These are phyloP conservation scores for Dactylellina cionopaga DNA, from an alignment of 2,329 filamentous ascomycete genomes.

Conservation along the genomic window DNA sequence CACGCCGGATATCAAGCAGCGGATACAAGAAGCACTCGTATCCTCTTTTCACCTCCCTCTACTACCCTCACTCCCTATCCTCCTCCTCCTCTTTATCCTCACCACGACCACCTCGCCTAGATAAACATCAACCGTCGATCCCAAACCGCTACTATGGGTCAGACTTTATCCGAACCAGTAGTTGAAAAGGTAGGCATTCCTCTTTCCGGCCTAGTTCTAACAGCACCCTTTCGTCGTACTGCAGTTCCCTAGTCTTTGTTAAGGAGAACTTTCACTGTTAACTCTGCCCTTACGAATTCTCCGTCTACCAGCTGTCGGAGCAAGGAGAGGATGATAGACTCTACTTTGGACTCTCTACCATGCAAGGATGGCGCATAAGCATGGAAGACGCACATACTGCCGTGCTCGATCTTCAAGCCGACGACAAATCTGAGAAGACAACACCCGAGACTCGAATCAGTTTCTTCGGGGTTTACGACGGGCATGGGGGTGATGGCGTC, in stretches of 20 bases:
- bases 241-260: neutral
- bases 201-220: neutral
- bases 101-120: slow-evolving; percentile 49
- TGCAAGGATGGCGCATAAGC: slow-evolving; percentile 99
- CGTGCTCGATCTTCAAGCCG: slow-evolving; percentile 82
- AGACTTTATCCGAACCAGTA: slow-evolving; percentile 98
- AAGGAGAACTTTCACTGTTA: neutral
- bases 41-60: neutral
- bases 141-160: slow-evolving; percentile 78
- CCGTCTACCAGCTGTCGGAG: slow-evolving; percentile 75
- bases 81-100: slow-evolving; percentile 48
- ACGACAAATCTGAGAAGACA: slow-evolving; percentile 68
- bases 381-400: slow-evolving; percentile 98
- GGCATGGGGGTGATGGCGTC: slow-evolving; percentile 96
- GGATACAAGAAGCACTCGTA: neutral
- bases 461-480: slow-evolving; percentile 98
- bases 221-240: too few species aligned
- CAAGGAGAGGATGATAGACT: slow-evolving; percentile 92
- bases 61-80: slow-evolving; percentile 51
- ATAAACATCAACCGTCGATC: slow-evolving; percentile 46
- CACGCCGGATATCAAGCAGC: neutral
- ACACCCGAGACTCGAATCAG: slow-evolving; percentile 78
- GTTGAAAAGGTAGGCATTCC: slow-evolving; percentile 84
- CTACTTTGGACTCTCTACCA: slow-evolving; percentile 92
- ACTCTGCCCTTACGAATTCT: slow-evolving; percentile 12